Conservation (phyloP, 306 rosid genomes). For the Acmispon strigosus region DNA sequence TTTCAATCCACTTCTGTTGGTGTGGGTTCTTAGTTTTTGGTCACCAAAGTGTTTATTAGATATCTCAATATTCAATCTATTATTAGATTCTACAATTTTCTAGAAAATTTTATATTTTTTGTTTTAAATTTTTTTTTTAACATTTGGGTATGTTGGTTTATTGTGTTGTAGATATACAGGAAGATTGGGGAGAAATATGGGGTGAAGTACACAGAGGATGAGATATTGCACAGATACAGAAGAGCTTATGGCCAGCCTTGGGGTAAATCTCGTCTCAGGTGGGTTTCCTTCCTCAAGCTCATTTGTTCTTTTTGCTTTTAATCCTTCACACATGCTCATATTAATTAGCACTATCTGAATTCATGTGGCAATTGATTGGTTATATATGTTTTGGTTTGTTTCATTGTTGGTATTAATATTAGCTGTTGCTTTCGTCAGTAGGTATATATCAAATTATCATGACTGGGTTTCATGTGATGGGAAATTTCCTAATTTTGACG, state of each 20-base stretch:
- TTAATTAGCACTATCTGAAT: background rate
- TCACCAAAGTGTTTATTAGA: too few relatives aligned
- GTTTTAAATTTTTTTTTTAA: background rate
- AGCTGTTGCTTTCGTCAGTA: background rate
- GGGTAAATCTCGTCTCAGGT: conserved; percentile 98
- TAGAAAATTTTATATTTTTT: background rate
- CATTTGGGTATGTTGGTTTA: background rate
- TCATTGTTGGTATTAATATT: background rate
- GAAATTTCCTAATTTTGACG: background rate
- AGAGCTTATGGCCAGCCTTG: conserved; percentile 89
- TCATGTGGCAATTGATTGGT: background rate
- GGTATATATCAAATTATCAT: background rate
- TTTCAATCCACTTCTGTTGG: background rate
- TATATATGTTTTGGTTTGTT: background rate
- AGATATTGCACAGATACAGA: conserved; percentile 79
- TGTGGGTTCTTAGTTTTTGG: too few relatives aligned
- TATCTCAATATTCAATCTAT: too few relatives aligned
- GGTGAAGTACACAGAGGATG: conserved; percentile 75
- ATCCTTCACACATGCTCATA: background rate
- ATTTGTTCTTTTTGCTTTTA: background rate
- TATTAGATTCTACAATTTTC: too few relatives aligned
- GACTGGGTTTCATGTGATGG: background rate
- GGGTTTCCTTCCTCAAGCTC: background rate
- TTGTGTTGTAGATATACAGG: conserved; percentile 57
- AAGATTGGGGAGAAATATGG: conserved; percentile 88